Evolutionary conservation across 1,284 basidiomycete species (phyloP), one percentile per base, ranked within the genome.

Genomic region (Apiotrichum mycotoxinovorans): DNA sequence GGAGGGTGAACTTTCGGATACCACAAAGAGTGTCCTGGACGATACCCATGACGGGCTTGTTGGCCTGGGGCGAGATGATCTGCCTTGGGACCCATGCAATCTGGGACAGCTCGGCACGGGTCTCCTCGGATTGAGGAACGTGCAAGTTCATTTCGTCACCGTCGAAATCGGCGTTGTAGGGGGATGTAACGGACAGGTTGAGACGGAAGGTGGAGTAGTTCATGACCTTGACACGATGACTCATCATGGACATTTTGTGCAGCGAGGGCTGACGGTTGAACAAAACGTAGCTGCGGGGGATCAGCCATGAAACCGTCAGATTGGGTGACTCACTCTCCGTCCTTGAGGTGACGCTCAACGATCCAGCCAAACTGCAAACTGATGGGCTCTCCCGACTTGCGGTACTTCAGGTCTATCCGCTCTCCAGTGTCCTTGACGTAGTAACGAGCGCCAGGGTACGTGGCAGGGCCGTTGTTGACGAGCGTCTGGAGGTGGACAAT

Each of bases 201-300:
- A 53, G 43, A 83, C 89, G 77, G 72, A 93, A 62, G 20, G 90
- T 98, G 27, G 96, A 98, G 78, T 98, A 98, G 35, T 91, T 90
- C 94, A 98, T 97, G 57, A 99, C 81, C 73, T 91, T 92, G 50
- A 98, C 90, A 41, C 96, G 86, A 80, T 99, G 96, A 77, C 91
- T 92, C 96, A 98, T 98, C 96, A 98, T 98, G 82, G 91, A 95
- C 96, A 98, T 98, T 79, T 98, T 99, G 79, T 99, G 96, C 77
- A 98, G 78, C 82, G 87, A 91, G 2, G 96, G 96, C 73, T 98
- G 96, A 62, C 96, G 94, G 77, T 98, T 98, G 82, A 99, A 98
- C 51, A 98, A 80, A 35, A 98, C 91, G 69, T 84, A 97, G 73
- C 91, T 93, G n/a, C 34, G 27, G 37, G 64, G 23, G 66, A 58